Evolutionary conservation across 495 filamentous ascomycete genomes (phyloP), one percentile per base, ranked within the genome.

Genomic region (Clohesyomyces aquaticus): DNA sequence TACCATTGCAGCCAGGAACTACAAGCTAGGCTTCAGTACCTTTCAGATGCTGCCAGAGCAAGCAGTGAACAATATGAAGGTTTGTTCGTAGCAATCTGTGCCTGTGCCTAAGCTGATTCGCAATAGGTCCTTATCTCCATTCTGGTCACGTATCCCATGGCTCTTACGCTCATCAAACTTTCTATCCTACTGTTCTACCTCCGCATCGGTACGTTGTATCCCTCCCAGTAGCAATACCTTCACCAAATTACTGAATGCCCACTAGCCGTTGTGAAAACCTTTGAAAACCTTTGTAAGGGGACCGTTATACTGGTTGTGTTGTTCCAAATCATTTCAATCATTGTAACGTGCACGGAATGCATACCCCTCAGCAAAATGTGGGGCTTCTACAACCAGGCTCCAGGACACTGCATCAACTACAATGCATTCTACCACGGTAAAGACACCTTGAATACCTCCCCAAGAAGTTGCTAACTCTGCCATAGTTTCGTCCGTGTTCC

Each of bases 141-240:
- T 18, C 42, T 66, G 18, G 45, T 60, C 8, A 25, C 45, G 1
- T 66, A 66, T 50, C 59, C 59, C 22, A 9, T 25, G 22, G 27
- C 29, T 2, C 18, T 66, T 6, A 60, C 63, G 4, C n/a, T 66
- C 3, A 60, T 60, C 46, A 82, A 82, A 63, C 63, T 70, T 1
- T 82, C 80, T 0, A 82, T 82, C 48, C 61, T 82, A 0, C 68
- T 75, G 45, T 77, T 80, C 56, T 82, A 82, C 51, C 65, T 81
- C 10, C 71, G 80, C 18, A 73, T 82, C 16, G 78, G 79, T 82
- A 72, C 42, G 72, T 14, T 22, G 0, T 26, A 4, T 11, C 10
- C 41, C 26, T 16, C 18, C 18, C n/a, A n/a, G n/a, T n/a, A n/a
- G n/a, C n/a, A n/a, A n/a, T 9, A 4, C 25, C 2, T n/a, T 21